A percentile compares a stretch with the other conserved stretches of the same genome.
These are phyloP conservation scores for Backusella circina DNA, from an alignment of 192 early-diverging fungal genomes.

Conservation along the genomic window DNA sequence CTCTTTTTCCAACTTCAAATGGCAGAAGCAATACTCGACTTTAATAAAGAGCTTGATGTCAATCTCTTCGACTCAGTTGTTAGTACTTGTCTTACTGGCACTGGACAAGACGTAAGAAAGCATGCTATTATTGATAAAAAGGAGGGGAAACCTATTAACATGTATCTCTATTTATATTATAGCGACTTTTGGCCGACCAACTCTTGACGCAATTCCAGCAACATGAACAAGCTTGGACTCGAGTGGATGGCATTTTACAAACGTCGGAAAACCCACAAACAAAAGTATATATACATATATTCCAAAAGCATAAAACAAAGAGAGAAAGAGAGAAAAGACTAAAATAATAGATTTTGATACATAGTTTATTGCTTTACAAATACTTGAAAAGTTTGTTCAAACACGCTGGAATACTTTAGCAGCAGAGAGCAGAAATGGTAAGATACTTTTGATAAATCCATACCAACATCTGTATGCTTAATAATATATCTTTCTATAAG, in stretches of 20 bases:
- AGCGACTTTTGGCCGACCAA: constrained; percentile 86
- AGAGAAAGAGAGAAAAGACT: not conserved
- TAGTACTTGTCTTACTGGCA: constrained; percentile 68
- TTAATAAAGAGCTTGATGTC: constrained; percentile 83
- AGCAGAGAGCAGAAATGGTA: constrained; percentile 75
- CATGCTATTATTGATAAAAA: not conserved
- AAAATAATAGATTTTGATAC: not conserved
- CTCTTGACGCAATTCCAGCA: constrained; percentile 92
- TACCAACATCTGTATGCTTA: not conserved
- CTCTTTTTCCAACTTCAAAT: not conserved
- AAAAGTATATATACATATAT: constrained; percentile 50
- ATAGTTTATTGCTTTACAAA: constrained; percentile 73
- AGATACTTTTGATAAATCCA: not conserved
- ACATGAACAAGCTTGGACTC: constrained; percentile 93
- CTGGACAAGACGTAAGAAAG: constrained; percentile 57
- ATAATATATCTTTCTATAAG: constrained; percentile 32
- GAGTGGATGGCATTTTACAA: constrained; percentile 89
- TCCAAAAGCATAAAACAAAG: not conserved
- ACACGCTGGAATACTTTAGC: constrained; percentile 96
- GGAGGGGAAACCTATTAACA: not conserved
- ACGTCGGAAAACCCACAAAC: constrained; percentile 71
- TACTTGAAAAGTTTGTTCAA: constrained; percentile 94
- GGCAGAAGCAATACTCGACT: constrained; percentile 78
- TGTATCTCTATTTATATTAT: constrained; percentile 13
- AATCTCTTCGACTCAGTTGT: constrained; percentile 87